Conservation (phyloP, 2,329 filamentous ascomycete genomes). For the Fusarium sulawesiense region DNA sequence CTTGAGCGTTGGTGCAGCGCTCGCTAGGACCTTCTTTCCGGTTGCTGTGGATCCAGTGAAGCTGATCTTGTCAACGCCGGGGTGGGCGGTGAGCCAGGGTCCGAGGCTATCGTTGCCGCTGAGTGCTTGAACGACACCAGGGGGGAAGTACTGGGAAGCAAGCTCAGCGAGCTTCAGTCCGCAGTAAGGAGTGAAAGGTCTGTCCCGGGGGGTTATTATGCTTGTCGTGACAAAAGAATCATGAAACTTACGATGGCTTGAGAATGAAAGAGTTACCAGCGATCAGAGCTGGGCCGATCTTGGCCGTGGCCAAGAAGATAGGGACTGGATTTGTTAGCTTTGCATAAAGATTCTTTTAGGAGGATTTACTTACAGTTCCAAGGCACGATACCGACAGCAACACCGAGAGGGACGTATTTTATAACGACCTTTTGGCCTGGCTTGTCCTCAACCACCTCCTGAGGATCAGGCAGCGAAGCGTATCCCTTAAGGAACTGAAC, state of each 20-base stretch:
- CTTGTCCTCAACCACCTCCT: background rate
- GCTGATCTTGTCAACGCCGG: background rate
- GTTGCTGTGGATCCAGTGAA: background rate
- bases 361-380: background rate
- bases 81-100: background rate
- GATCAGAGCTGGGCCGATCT: slow-evolving; percentile 50
- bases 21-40: slow-evolving; percentile 63
- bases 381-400: background rate
- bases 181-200: slow-evolving; percentile 66
- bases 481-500: background rate
- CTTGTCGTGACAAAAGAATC: no score
- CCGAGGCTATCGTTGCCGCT: slow-evolving; percentile 33
- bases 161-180: slow-evolving; percentile 70
- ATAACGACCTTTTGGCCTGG: background rate
- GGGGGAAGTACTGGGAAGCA: slow-evolving; percentile 65
- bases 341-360: background rate
- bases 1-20: slow-evolving; percentile 66
- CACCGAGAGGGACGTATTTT: background rate
- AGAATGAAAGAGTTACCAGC: slow-evolving; percentile 66
- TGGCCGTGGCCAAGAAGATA: background rate
- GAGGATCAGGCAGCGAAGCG: background rate
- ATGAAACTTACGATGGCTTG: slow-evolving; percentile 61
- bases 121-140: slow-evolving; percentile 70
- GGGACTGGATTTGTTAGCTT: background rate
- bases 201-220: background rate